Percentiles rank a stretch among this genome's conserved stretches.
Evolutionary conservation across 352 stramenopile genomes (phyloP).

Genomic region (Phytophthora sansomeana): DNA sequence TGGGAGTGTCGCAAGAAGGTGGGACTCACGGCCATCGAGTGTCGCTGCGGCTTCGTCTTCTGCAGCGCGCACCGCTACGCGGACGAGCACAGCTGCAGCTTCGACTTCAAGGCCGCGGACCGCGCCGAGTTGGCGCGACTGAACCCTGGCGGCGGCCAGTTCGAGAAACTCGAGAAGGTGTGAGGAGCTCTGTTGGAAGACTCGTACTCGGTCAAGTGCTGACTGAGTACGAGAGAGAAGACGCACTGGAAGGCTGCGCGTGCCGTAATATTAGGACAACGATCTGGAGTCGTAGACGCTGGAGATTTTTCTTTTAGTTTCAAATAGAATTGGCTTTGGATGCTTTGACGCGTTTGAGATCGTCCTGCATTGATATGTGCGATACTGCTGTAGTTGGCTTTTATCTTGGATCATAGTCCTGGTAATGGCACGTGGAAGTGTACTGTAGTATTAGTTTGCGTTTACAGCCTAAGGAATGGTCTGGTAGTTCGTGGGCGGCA

Average conservation of each 20-base stretch:
- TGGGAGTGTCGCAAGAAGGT: conserved; percentile 94
- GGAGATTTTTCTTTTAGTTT: no score
- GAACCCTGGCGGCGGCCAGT: conserved; percentile 83
- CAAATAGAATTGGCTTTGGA: no score
- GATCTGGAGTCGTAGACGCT: no score
- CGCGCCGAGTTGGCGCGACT: conserved; percentile 75
- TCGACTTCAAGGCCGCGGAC: conserved; percentile 88
- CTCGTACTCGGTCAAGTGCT: not conserved
- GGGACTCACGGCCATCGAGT: conserved; percentile 89
- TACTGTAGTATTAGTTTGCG: not conserved
- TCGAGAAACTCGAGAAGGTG: conserved; percentile 88
- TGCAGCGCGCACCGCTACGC: conserved; percentile 89
- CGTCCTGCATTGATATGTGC: no score
- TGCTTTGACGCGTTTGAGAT: no score
- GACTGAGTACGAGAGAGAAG: not conserved
- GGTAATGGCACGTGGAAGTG: not conserved
- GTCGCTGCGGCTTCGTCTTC: conserved; percentile 91
- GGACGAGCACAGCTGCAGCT: conserved; percentile 87
- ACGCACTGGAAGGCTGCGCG: no score
- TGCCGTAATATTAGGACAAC: not conserved
- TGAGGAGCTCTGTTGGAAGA: conserved; percentile 35
- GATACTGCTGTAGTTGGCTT: no score
- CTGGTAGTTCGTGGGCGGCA: conserved; percentile 37
- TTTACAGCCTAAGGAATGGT: conserved; percentile 35
- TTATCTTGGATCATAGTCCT: no score